Evolutionary conservation across 2,329 filamentous ascomycete genomes (phyloP).

Genomic region (Penicillium palitans): DNA sequence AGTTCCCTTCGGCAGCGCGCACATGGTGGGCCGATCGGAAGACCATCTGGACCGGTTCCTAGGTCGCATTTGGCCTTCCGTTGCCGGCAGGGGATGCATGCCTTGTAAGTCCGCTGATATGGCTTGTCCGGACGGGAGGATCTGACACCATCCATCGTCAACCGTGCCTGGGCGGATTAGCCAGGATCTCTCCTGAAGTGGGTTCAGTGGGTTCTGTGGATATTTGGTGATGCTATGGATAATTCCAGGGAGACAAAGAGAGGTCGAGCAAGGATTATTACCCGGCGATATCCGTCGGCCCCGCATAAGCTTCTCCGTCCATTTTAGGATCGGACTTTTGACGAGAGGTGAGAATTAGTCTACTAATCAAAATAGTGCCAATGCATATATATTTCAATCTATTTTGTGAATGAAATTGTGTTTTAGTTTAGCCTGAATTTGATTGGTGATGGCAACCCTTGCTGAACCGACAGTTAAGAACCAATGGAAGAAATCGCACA

Average conservation of each 20-base stretch:
- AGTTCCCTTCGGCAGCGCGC: conserved; percentile 53
- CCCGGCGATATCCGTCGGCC: conserved; percentile 9
- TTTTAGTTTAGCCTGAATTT: background rate
- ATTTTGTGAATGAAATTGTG: background rate
- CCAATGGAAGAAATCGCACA: background rate
- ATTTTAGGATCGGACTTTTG: background rate
- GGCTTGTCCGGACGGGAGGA: conserved; percentile 34
- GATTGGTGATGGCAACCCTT: too few relatives aligned
- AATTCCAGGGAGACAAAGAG: conserved; percentile 3
- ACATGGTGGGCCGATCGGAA: conserved; percentile 44
- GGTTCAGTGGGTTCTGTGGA: conserved; percentile 12
- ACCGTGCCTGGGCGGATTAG: conserved; percentile 18
- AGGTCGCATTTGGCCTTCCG: conserved; percentile 56
- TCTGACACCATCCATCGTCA: conserved; percentile 27
- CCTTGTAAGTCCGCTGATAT: conserved; percentile 57
- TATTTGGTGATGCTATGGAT: conserved; percentile 18
- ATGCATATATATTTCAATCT: background rate
- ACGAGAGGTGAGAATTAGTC: background rate
- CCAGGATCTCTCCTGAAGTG: conserved; percentile 16
- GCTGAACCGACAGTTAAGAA: background rate
- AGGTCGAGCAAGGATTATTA: conserved; percentile 1
- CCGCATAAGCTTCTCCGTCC: background rate
- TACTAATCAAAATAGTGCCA: background rate
- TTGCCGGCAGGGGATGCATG: conserved; percentile 54
- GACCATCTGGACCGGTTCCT: conserved; percentile 42